Evolutionary conservation across 768 basidiomycete genomes (phyloP), one percentile per base, ranked within the genome.

Genomic region (Lactifluus volemus): DNA sequence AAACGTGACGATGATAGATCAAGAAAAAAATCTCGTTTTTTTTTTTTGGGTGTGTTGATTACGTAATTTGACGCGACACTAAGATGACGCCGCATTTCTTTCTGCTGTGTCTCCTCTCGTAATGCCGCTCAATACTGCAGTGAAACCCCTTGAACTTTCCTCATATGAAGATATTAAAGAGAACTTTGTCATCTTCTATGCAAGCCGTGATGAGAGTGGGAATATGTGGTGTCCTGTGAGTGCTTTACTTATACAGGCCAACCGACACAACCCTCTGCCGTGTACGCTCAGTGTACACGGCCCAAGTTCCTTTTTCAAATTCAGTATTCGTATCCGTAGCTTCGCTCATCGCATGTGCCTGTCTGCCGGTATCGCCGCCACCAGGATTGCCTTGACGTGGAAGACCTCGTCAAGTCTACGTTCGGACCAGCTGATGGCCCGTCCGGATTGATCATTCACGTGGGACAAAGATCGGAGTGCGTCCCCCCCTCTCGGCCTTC

Each of bases 161-260:
- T 72, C 75, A 2, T 72, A 83, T 21, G 65, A 71, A 58, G 68
- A 73, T 34, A 76, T 74, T 10, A 72, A 77, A n/a, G 81, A 83
- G 45, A 68, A 74, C 15, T 88, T 78, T 60, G 56, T 89, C 30
- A 73, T 91, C n/a, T 88, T 90, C 70, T 89, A 84, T 63, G 80
- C 88, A 10, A 88, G 85, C 19, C 74, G 84, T 53, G 78, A 82
- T 1, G 76, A 67, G n/a, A 59, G 81, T 60, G 86, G 83, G 30
- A 70, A 74, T 56, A 71, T 84, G 68, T 90, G 89, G 88, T 90
- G 88, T 68, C 80, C 85, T 29, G 88, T 89, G 66, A 50, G 78
- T 76, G 30, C 30, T 15, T 36, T 25, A 30, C 32, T 8, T 29
- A 29, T 5, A 2, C 11, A 21, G 48, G 58, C 55, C 14, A 45